Conservation (phyloP, 2,329 filamentous ascomycete species). For the Colletotrichum trifolii region DNA sequence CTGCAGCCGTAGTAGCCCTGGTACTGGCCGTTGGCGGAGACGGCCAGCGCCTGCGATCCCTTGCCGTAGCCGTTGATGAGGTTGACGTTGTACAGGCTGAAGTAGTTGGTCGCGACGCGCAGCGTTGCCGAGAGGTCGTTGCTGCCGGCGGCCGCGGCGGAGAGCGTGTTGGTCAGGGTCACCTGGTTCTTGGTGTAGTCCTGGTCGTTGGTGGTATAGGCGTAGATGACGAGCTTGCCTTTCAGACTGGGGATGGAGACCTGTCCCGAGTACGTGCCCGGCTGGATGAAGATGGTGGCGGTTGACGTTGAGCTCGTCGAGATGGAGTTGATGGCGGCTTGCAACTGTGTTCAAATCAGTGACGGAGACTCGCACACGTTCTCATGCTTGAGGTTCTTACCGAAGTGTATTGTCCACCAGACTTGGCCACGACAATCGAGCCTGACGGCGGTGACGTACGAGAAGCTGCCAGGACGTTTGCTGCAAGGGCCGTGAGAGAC, state of each 20-base stretch:
- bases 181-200: slow-evolving; percentile 68
- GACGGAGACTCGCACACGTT: background rate
- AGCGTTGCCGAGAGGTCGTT: slow-evolving; percentile 65
- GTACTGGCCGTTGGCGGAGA: slow-evolving; percentile 57
- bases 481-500: background rate
- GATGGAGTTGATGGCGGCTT: slow-evolving; percentile 68
- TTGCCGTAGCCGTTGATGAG: slow-evolving; percentile 57
- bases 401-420: slow-evolving; percentile 41
- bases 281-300: slow-evolving; percentile 74
- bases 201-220: slow-evolving; percentile 64
- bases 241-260: slow-evolving; percentile 62
- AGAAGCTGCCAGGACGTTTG: slow-evolving; percentile 42
- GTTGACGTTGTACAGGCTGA: slow-evolving; percentile 73
- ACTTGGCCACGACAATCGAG: slow-evolving; percentile 59
- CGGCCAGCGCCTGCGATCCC: slow-evolving; percentile 60
- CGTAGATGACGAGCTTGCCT: slow-evolving; percentile 66
- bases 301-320: slow-evolving; percentile 58
- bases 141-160: slow-evolving; percentile 57
- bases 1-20: slow-evolving; percentile 60
- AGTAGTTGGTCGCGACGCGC: slow-evolving; percentile 58
- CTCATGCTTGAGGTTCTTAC: slow-evolving; percentile 12
- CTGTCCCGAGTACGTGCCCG: slow-evolving; percentile 72
- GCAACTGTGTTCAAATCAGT: slow-evolving; percentile 49
- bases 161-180: slow-evolving; percentile 52
- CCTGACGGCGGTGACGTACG: slow-evolving; percentile 57